Conservation (phyloP, 805 yeast genomes). For the Pichia kluyveri region DNA sequence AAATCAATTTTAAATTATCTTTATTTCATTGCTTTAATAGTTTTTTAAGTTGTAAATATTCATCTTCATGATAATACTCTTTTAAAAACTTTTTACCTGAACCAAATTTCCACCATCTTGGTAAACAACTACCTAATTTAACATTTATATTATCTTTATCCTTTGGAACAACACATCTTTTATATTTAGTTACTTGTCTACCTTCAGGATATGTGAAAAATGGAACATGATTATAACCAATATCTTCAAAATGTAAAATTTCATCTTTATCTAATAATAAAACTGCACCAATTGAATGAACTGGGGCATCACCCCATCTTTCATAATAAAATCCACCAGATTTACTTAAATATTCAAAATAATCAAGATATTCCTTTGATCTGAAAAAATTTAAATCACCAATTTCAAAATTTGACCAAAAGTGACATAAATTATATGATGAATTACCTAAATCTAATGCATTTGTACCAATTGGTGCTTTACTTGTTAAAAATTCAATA, state of each 20-base stretch:
- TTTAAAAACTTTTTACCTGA: conserved; percentile 50
- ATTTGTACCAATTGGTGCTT: conserved; percentile 38
- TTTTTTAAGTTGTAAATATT: conserved; percentile 12
- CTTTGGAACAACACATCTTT: conserved; percentile 43
- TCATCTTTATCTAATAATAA: conserved; percentile 60
- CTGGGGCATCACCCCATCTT: conserved; percentile 92
- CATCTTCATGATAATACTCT: conserved; percentile 28
- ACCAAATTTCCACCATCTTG: conserved; percentile 70
- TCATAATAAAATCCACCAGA: conserved; percentile 86
- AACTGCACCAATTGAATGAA: conserved; percentile 79
- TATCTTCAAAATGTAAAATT: conserved; percentile 72
- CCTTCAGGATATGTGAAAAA: conserved; percentile 72
- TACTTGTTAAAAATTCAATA: conserved; percentile 47
- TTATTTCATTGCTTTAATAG: not conserved
- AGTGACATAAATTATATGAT: conserved; percentile 72
- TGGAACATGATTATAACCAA: conserved; percentile 78
- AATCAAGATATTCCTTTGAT: conserved; percentile 53
- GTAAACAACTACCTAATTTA: conserved; percentile 49
- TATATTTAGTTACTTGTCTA: conserved; percentile 37
- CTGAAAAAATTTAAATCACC: conserved; percentile 69
- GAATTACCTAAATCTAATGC: conserved; percentile 31
- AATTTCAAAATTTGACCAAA: conserved; percentile 86
- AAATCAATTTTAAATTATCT: no score
- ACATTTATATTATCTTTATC: conserved; percentile 35
- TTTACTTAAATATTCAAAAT: conserved; percentile 64